Percentiles rank a stretch among this genome's conserved stretches.
These are phyloP conservation scores for Beauveria bassiana DNA, from an alignment of 2,329 filamentous ascomycete species.

Conservation along the genomic window DNA sequence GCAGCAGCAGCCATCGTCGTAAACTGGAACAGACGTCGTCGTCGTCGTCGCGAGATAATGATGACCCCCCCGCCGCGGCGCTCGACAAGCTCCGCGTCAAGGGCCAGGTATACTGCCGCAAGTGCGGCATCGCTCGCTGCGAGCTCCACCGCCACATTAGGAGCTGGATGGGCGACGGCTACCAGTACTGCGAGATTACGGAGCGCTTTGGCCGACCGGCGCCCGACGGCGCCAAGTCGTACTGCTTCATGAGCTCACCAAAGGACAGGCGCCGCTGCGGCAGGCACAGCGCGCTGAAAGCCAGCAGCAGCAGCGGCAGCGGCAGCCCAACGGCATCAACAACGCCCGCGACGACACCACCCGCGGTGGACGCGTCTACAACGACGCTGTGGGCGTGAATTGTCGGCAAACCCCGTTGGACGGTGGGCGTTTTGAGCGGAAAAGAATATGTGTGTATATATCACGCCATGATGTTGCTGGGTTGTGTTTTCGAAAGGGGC, in stretches of 20 bases:
- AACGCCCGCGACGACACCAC: not conserved
- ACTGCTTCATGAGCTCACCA: constrained; percentile 54
- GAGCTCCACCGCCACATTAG: constrained; percentile 56
- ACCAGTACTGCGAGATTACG: constrained; percentile 55
- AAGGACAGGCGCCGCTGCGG: constrained; percentile 51
- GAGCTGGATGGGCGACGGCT: constrained; percentile 47
- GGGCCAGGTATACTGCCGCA: constrained; percentile 54
- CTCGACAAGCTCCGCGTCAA: constrained; percentile 43
- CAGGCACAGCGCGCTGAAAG: constrained; percentile 33
- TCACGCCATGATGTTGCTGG: no score
- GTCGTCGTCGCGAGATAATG: no score
- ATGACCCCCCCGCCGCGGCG: not conserved
- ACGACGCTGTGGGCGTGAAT: not conserved
- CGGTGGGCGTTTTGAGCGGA: not conserved
- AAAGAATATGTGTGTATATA: no score
- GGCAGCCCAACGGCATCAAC: not conserved
- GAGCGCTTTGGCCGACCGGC: constrained; percentile 47
- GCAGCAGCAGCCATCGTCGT: not conserved
- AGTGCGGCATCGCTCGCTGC: constrained; percentile 53
- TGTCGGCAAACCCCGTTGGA: not conserved
- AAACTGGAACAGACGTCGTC: no score
- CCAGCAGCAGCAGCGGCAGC: no score
- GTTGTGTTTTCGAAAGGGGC: no score
- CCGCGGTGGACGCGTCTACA: not conserved
- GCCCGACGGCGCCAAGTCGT: constrained; percentile 36